Evolutionary conservation across 352 stramenopile species (phyloP), one percentile per base, ranked within the genome.

Genomic region (Globisporangium acanthophoron): DNA sequence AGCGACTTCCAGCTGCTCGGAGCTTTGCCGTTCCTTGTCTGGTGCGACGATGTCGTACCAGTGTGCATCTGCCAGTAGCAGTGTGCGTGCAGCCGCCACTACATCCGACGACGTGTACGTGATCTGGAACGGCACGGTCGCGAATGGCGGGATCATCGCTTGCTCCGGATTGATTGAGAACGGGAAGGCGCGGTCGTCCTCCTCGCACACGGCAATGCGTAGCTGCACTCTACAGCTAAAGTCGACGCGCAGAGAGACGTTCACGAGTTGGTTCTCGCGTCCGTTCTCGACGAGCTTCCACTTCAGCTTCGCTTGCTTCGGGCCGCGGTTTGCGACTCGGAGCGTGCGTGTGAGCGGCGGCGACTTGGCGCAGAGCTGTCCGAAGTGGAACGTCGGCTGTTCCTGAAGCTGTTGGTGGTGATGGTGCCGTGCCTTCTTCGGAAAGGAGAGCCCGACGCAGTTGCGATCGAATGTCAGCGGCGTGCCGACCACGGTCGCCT

Each of bases 251-350:
- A 91, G 61, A 5, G 78, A 71, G 20, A 89, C 65, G 13, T 54
- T 65, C 9, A 91, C 79, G 24, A 83, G 65, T 56, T 86, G 77
- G 49, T 85, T 66, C 52, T 88, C 77, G 24, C 58, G 59, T 5
- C 68, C 70, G 46, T 66, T 70, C 47, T 80, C 68, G 18, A 75
- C 66, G 43, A 94, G 46, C 49, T 79, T 76, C 81, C 81, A 92
- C 55, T 69, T 70, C 27, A 94, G 47, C 12, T 61, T 67, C 37
- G 78, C 82, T 16, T 67, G 63, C 41, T 83, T 78, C 0, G 84
- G 84, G 0, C 80, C 78, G 24, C 78, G 76, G 58, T 94, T 94
- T 31, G 82, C 59, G n/a, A 94, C 71, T 0, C 78, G 78, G 20
- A 92, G 54, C 16, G 71, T 80, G 3, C 63, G 66, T 11, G 74